A percentile compares a stretch with the other conserved stretches of the same genome.
These are phyloP conservation scores for Inga laurina DNA, from an alignment of 306 rosid genomes.

Conservation along the genomic window DNA sequence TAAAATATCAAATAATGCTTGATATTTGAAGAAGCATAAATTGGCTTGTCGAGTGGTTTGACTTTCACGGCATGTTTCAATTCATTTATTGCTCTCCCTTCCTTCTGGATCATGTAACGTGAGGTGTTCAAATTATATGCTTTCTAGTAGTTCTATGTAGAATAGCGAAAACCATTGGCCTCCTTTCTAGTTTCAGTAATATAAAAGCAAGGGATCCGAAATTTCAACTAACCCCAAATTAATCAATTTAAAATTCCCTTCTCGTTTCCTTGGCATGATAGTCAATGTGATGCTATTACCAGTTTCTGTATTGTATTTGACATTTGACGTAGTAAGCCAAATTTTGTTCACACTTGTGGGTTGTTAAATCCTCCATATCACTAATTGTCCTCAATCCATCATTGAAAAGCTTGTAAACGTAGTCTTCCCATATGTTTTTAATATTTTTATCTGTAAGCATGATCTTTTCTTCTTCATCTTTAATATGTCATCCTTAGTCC, in stretches of 20 bases:
- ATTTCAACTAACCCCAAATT: not conserved
- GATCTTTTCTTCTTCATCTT: no score
- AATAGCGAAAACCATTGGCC: not conserved
- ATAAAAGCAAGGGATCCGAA: not conserved
- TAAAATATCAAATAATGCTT: constrained; percentile 6
- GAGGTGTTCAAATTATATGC: constrained; percentile 6
- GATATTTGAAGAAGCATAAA: not conserved
- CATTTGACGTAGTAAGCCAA: not conserved
- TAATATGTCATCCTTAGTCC: no score
- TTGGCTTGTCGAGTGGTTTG: constrained; percentile 9
- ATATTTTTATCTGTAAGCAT: no score
- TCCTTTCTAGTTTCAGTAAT: not conserved
- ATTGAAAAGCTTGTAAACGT: not conserved
- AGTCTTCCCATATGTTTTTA: not conserved
- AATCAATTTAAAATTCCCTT: not conserved
- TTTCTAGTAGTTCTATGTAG: not conserved
- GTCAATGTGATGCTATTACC: not conserved
- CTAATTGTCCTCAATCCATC: not conserved
- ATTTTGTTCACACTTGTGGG: not conserved
- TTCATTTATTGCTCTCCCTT: constrained; percentile 20
- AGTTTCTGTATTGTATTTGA: not conserved
- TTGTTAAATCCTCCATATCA: not conserved
- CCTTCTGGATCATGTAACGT: not conserved
- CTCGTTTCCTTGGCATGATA: not conserved
- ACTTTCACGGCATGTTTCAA: not conserved